Base-by-base conservation (phyloP, 805 yeast species). In the Metschnikowia amazonensis region DNA sequence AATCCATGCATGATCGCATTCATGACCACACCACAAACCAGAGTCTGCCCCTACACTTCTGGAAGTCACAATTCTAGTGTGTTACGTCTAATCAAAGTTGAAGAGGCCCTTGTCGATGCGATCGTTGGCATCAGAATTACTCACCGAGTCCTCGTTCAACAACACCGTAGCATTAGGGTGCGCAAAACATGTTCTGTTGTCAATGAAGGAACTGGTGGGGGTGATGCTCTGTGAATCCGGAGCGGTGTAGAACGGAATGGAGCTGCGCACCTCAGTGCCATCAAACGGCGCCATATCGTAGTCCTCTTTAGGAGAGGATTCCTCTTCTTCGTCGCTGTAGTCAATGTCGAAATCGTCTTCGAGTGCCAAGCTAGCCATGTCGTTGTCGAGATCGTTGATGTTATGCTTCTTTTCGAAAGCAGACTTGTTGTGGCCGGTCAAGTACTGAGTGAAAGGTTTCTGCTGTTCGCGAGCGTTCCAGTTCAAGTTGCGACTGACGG, bases 381-480 rank as follows among this genome's bases (percentile, higher is more conserved):
- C 45, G 31, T 48, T 55, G 27, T 42, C 49, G 13, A 48, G 40
- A 17, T 41, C 52, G 23, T 38, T 36, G 6, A 49, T 41, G 6
- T 41, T 44, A 43, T 54, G 53, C 40, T 51, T 48, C 70, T 54
- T 75, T 71, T 54, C 58, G 18, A 52, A 54, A 27, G 55, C 57
- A 9, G 49, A 42, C 37, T 57, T 53, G 58, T 80, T 82, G 62
- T 78, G 76, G 23, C 76, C 80, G 32, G 84, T 78, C 29, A 81
- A 62, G 55, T 78, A 64, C 59, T 79, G 84, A 4, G 76, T 76
- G 60, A 88, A 86, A 3, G 95, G 84, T 57, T 87, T 88, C 61
- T 92, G 97, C 45, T 82, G 82, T 60, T 89, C 94, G 53, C 97
- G 77, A 23, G 79, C 89, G 62, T 92, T 92, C 99, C 99, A 94